Percentiles rank a stretch among this genome's conserved stretches.
phyloP scores from a whole-genome alignment of 306 rosid genomes.

The Dryas alaskensis region DNA sequence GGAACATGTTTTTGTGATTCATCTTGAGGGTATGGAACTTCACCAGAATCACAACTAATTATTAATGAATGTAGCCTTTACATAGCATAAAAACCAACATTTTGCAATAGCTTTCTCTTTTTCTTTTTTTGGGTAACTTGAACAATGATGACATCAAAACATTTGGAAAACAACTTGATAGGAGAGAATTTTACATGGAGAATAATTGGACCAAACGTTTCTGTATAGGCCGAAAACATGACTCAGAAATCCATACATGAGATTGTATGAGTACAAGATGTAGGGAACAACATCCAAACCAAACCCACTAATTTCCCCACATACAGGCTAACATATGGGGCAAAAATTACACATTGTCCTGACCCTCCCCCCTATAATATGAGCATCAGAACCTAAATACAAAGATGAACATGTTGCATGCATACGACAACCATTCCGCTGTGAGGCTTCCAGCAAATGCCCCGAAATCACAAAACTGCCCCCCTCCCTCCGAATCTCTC shows the following conservation, averaged over 20 bases:
- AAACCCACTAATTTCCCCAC: conserved; percentile 48
- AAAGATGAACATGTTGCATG: conserved; percentile 42
- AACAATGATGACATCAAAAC: background rate
- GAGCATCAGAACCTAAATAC: conserved; percentile 45
- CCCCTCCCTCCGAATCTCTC: conserved; percentile 10
- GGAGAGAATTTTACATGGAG: conserved; percentile 4
- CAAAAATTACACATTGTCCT: conserved; percentile 60
- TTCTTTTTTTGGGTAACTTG: background rate
- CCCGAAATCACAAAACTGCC: conserved; percentile 41
- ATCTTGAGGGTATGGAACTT: too few relatives aligned
- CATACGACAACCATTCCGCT: conserved; percentile 23
- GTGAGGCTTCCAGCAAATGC: conserved; percentile 39
- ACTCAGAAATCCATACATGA: conserved; percentile 56
- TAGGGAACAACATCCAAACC: conserved; percentile 53
- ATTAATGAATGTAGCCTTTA: background rate
- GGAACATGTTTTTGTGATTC: too few relatives aligned
- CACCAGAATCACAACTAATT: too few relatives aligned
- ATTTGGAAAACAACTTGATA: background rate
- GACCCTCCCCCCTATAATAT: conserved; percentile 37
- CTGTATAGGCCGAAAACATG: conserved; percentile 63
- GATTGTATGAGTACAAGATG: conserved; percentile 43
- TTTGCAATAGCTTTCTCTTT: background rate
- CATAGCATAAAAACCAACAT: background rate
- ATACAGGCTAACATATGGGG: conserved; percentile 34
- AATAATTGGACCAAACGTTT: conserved; percentile 34